Percentiles rank a stretch among this genome's conserved stretches.
Evolutionary conservation across 345 rosid genomes (phyloP).

Genomic region (Diplotaxis tenuifolia): DNA sequence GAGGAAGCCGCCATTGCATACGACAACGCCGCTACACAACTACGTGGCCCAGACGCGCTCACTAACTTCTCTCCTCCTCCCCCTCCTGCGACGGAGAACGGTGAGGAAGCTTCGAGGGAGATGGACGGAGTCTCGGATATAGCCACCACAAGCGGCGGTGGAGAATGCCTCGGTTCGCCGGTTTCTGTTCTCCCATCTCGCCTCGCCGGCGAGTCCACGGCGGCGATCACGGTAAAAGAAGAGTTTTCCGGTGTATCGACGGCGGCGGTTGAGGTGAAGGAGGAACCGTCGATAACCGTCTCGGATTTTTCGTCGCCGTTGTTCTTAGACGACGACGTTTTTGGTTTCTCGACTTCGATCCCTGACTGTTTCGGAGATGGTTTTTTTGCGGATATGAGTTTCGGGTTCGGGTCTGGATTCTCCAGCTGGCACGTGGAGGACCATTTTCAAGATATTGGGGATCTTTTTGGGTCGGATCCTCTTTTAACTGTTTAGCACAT

Average conservation of each 20-base stretch:
- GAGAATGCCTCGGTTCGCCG: constrained; percentile 49
- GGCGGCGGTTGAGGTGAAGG: neutral
- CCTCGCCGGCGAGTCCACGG: constrained; percentile 37
- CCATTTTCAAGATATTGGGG: constrained; percentile 73
- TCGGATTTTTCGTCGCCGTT: constrained; percentile 44
- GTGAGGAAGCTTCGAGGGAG: neutral
- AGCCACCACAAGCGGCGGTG: constrained; percentile 32
- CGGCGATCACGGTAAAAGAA: neutral
- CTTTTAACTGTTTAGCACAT: constrained; percentile 40
- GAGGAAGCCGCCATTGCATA: constrained; percentile 95
- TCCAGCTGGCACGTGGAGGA: constrained; percentile 52
- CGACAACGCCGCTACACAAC: constrained; percentile 88
- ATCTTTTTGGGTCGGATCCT: constrained; percentile 74
- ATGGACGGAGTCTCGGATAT: neutral
- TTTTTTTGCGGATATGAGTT: constrained; percentile 27
- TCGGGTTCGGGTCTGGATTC: constrained; percentile 47
- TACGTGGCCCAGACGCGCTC: constrained; percentile 87
- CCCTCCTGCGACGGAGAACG: constrained; percentile 28
- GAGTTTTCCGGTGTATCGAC: constrained; percentile 19
- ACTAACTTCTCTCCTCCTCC: constrained; percentile 71
- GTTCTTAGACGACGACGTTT: constrained; percentile 41
- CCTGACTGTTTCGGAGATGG: constrained; percentile 41
- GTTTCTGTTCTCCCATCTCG: constrained; percentile 72
- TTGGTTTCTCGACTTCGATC: constrained; percentile 48
- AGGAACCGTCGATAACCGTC: constrained; percentile 8